phyloP scores from a whole-genome alignment of 352 stramenopile species.

The Globisporangium cederbergense region DNA sequence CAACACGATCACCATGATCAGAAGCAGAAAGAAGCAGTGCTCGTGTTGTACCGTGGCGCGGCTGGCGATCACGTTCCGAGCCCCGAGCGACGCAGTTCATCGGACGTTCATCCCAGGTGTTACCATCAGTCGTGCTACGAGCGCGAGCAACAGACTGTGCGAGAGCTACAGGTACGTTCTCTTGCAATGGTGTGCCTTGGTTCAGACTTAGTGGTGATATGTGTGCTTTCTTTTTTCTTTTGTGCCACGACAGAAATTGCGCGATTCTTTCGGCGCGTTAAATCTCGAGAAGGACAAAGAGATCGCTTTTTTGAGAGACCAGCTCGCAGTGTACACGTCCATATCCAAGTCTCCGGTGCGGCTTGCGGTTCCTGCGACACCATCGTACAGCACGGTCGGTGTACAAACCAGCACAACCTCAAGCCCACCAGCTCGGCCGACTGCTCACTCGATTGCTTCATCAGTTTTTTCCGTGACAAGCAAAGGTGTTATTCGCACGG shows the following conservation, averaged over 20 bases:
- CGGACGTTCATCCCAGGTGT: constrained; percentile 8
- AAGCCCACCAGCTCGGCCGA: neutral
- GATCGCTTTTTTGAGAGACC: constrained; percentile 45
- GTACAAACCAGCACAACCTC: neutral
- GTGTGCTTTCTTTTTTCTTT: neutral
- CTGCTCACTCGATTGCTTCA: constrained; percentile 27
- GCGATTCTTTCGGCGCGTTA: constrained; percentile 49
- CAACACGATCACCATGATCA: constrained; percentile 6
- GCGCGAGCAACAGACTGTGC: constrained; percentile 22
- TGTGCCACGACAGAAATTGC: constrained; percentile 30
- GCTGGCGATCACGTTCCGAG: constrained; percentile 1
- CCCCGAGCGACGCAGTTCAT: constrained; percentile 10
- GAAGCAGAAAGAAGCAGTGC: constrained; percentile 6
- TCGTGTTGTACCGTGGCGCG: constrained; percentile 2
- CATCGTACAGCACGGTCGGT: neutral
- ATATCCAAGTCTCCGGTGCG: constrained; percentile 9
- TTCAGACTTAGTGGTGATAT: neutral
- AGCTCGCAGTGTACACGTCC: constrained; percentile 21
- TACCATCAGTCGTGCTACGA: constrained; percentile 27
- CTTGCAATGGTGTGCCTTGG: neutral
- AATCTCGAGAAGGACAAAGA: constrained; percentile 54
- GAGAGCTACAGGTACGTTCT: constrained; percentile 32
- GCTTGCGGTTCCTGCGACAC: neutral
- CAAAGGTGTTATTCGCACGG: constrained; percentile 35
- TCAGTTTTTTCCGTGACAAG: constrained; percentile 58